Percentiles rank a stretch among this genome's conserved stretches.
phyloP scores from a whole-genome alignment of 164 flowering plant genomes.

The Tetrastigma voinierianum region DNA sequence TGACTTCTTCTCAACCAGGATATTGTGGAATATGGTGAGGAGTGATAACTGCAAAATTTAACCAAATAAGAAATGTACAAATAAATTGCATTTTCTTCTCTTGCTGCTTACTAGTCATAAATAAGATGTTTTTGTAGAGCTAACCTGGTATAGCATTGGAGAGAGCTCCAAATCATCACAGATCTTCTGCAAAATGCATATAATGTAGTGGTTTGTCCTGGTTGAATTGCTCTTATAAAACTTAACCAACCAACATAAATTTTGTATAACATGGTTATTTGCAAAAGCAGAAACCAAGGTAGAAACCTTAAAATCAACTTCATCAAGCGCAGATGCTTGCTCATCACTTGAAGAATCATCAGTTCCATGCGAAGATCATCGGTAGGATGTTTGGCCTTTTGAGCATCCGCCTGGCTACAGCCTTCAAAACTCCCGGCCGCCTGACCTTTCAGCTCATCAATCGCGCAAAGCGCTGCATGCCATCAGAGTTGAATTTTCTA shows the following conservation, averaged over 20 bases:
- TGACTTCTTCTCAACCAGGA: constrained; percentile 80
- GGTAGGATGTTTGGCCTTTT: no score
- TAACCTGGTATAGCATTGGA: no score
- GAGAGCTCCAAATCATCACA: no score
- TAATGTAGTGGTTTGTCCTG: constrained; percentile 72
- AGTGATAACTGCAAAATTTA: constrained; percentile 76
- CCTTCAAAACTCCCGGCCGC: constrained; percentile 17
- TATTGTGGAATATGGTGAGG: constrained; percentile 62
- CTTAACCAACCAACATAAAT: constrained; percentile 89
- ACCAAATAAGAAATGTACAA: neutral
- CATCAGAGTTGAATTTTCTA: constrained; percentile 27
- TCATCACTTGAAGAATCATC: no score
- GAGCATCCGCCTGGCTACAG: constrained; percentile 18
- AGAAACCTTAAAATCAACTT: no score
- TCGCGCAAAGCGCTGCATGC: constrained; percentile 24
- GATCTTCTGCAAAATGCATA: no score
- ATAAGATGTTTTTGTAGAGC: constrained; percentile 21
- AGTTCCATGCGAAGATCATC: no score
- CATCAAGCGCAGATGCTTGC: no score
- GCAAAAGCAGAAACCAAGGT: no score
- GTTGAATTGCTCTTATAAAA: constrained; percentile 77
- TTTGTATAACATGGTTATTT: constrained; percentile 62
- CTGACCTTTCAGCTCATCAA: constrained; percentile 25
- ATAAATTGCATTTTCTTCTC: no score
- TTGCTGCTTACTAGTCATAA: constrained; percentile 1